phyloP scores from a whole-genome alignment of 257 asterid genomes.

The Ilex aquifolium region DNA sequence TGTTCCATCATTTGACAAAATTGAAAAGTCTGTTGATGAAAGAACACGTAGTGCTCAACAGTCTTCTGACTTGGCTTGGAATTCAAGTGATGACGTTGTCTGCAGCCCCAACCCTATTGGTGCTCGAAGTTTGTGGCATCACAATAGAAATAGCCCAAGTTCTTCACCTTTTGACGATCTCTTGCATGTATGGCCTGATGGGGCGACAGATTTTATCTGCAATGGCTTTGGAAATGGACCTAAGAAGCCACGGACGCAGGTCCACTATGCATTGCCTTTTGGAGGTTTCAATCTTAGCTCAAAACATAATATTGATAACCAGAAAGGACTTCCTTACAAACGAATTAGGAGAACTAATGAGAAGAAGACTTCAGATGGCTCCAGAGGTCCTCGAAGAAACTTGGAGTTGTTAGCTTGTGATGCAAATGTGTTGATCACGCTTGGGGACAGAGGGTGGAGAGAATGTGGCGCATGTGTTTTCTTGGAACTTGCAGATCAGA shows the following conservation, averaged over 20 bases:
- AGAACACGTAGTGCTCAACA: slow-evolving; percentile 25
- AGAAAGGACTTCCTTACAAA: slow-evolving; percentile 63
- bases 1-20: slow-evolving; percentile 39
- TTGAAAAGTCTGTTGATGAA: slow-evolving; percentile 29
- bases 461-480: slow-evolving; percentile 67
- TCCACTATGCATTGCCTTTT: slow-evolving; percentile 74
- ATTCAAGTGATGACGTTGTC: slow-evolving; percentile 28
- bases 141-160: slow-evolving; percentile 38
- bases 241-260: slow-evolving; percentile 89
- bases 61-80: slow-evolving; percentile 39
- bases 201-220: slow-evolving; percentile 37
- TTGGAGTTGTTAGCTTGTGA: slow-evolving; percentile 49
- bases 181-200: slow-evolving; percentile 55
- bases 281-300: slow-evolving; percentile 48
- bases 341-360: slow-evolving; percentile 86
- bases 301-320: slow-evolving; percentile 46
- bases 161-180: slow-evolving; percentile 39
- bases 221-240: slow-evolving; percentile 74
- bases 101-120: slow-evolving; percentile 37
- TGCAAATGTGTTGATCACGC: slow-evolving; percentile 74
- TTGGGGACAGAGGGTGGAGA: slow-evolving; percentile 89
- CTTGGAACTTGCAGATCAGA: slow-evolving; percentile 72
- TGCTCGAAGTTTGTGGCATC: slow-evolving; percentile 34
- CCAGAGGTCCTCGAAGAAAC: slow-evolving; percentile 50
- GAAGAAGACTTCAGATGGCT: slow-evolving; percentile 57